A percentile compares a stretch with the other conserved stretches of the same genome.
phyloP scores from a whole-genome alignment of 192 early-diverging fungal species.

The Backusella liffmaniae region DNA sequence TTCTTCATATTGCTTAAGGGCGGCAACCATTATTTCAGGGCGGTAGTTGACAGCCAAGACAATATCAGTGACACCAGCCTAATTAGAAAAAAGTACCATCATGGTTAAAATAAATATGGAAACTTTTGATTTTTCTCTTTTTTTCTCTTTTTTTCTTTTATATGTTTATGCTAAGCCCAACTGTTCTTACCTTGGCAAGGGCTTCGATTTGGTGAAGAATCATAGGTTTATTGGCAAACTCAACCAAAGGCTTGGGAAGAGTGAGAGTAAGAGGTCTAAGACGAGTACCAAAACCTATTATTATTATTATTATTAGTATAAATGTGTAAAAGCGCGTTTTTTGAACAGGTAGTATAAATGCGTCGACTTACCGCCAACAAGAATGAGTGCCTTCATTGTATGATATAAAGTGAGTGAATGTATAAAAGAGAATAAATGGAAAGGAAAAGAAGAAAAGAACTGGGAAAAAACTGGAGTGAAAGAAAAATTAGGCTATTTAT shows the following conservation, averaged over 20 bases:
- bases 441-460: neutral
- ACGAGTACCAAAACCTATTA: conserved; percentile 93
- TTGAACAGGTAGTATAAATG: neutral
- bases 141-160: neutral
- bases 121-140: neutral
- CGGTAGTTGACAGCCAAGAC: conserved; percentile 99
- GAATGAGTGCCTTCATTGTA: conserved; percentile 76
- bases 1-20: conserved; percentile 93
- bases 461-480: conserved; percentile 5
- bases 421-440: neutral
- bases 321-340: neutral
- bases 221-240: conserved; percentile 99
- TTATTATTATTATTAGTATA: neutral
- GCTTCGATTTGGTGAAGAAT: conserved; percentile 99
- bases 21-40: conserved; percentile 94
- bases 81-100: conserved; percentile 15
- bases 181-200: conserved; percentile 79
- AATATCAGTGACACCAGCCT: conserved; percentile 97
- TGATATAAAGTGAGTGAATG: neutral
- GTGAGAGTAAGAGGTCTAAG: conserved; percentile 96
- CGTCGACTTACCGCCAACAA: conserved; percentile 68
- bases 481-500: neutral
- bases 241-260: conserved; percentile 98
- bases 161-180: neutral
- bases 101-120: neutral